Evolutionary conservation across 805 yeast species (phyloP), one percentile per base, ranked within the genome.

Genomic region (Candida sanyiensis): DNA sequence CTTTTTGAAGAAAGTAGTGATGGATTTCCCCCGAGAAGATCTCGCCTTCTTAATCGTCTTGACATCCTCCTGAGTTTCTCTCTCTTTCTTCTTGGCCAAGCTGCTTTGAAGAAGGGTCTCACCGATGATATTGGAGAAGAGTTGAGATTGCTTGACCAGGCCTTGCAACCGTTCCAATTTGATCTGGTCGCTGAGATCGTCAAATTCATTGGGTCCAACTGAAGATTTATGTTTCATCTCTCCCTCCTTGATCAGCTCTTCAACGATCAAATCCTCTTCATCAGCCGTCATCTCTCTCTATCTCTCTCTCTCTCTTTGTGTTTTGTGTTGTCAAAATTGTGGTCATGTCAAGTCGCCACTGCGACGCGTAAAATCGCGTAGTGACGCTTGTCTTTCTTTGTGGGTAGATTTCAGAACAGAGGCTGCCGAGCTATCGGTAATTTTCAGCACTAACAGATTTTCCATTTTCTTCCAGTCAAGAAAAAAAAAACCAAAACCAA

Each of bases 71-170:
- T 42, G 43, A 32, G 45, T 50, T 41, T 46, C 47, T 36, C 43
- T 43, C 22, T 46, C 54, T 42, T 54, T 58, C 38, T 46, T 54
- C 44, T 59, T 63, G 6, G 54, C 50, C 39, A 70, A 49, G n/a
- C 72, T 54, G 33, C 70, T 65, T 44, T 75, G 75, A 29, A 81
- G 53, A 31, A 90, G 69, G 9, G 89, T 80, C 37, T 87, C 89
- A 3, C 95, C 78, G 29, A 90, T 84, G 47, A 90, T 86, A 45
- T 80, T 75, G 1, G 97, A 83, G 60, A 86, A 90, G 2, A 89
- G 75, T 55, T 87, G 89, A 13, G 96, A 85, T 54, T 85, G 81
- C 51, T 83, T 82, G n/a, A 90, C 87, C 46, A 90, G 67, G 26
- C 76, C 78, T 42, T 84, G 74, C 38, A 90, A 64, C 39, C 86